phyloP scores from a whole-genome alignment of 2,329 filamentous ascomycete species.

The Albophoma yamanashiensis region DNA sequence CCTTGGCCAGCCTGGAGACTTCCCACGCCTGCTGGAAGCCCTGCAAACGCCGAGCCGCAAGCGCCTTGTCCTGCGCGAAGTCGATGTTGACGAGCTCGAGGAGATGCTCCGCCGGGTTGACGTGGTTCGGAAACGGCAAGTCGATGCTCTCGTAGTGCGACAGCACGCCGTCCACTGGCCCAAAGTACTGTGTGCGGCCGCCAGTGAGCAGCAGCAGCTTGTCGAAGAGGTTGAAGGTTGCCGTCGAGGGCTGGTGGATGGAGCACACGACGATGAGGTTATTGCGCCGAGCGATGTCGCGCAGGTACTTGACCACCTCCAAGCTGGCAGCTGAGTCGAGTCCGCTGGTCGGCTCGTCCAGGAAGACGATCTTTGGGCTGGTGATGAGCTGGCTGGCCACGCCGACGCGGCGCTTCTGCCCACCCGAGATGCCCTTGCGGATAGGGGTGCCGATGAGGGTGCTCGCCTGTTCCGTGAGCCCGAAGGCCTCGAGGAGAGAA shows the following conservation, averaged over 20 bases:
- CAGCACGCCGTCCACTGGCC: conserved; percentile 45
- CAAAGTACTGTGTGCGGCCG: conserved; percentile 65
- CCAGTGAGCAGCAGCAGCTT: conserved; percentile 63
- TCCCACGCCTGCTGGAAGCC: conserved; percentile 15
- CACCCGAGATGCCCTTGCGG: conserved; percentile 72
- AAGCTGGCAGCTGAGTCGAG: conserved; percentile 67
- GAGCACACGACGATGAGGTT: conserved; percentile 70
- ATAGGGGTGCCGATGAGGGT: conserved; percentile 74
- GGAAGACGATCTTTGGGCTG: conserved; percentile 67
- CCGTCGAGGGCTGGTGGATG: conserved; percentile 77
- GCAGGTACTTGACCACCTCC: conserved; percentile 68
- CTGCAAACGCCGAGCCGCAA: conserved; percentile 25
- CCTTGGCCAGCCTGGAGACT: not conserved
- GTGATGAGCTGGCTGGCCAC: conserved; percentile 77
- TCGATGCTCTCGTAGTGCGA: conserved; percentile 54
- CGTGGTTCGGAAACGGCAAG: conserved; percentile 53
- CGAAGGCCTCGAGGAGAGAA: conserved; percentile 60
- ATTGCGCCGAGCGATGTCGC: conserved; percentile 52
- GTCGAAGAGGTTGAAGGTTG: conserved; percentile 72
- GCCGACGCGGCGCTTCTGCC: conserved; percentile 72
- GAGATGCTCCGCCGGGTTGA: conserved; percentile 71
- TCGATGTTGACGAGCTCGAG: conserved; percentile 72
- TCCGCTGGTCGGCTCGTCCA: conserved; percentile 78
- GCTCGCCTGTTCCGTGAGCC: conserved; percentile 56
- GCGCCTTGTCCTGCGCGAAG: conserved; percentile 43